These are phyloP conservation scores for Isoetes taiwanensis DNA, from an alignment of 75 land plant species.

Conservation along the genomic window DNA sequence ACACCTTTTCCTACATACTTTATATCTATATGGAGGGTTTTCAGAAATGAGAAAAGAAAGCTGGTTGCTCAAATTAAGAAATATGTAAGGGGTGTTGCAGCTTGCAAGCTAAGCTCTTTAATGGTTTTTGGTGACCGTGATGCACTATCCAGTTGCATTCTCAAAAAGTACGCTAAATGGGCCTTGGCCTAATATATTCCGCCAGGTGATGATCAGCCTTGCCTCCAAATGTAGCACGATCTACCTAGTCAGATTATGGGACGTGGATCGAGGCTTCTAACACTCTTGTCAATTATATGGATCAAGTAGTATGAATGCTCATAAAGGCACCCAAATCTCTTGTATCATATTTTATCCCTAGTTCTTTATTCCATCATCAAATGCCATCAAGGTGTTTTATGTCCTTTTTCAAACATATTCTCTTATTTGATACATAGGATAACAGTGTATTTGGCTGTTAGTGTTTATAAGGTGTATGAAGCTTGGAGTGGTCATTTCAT, in stretches of 20 bases:
- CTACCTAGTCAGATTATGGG: constrained; percentile 88
- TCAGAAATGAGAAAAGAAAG: too few relatives aligned
- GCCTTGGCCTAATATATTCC: too few relatives aligned
- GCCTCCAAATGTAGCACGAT: constrained; percentile 51
- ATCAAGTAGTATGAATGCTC: constrained; percentile 37
- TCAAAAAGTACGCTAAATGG: too few relatives aligned
- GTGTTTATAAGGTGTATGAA: constrained; percentile 61
- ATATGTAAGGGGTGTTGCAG: too few relatives aligned
- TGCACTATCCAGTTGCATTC: too few relatives aligned
- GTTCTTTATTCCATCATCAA: constrained; percentile 67
- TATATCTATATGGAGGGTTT: too few relatives aligned
- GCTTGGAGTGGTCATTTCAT: constrained; percentile 65
- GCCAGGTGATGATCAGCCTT: too few relatives aligned
- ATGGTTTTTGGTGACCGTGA: too few relatives aligned
- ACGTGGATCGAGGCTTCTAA: constrained; percentile 83
- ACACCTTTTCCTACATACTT: too few relatives aligned
- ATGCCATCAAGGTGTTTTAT: constrained; percentile 40
- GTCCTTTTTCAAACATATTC: neutral
- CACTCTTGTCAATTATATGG: constrained; percentile 82
- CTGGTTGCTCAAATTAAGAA: too few relatives aligned
- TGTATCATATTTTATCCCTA: constrained; percentile 48
- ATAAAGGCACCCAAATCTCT: constrained; percentile 55
- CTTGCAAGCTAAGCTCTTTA: too few relatives aligned
- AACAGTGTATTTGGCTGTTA: neutral
- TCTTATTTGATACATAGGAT: neutral